Evolutionary conservation across 2,329 filamentous ascomycete species (phyloP).

Genomic region (Hirsutella rhossiliensis): DNA sequence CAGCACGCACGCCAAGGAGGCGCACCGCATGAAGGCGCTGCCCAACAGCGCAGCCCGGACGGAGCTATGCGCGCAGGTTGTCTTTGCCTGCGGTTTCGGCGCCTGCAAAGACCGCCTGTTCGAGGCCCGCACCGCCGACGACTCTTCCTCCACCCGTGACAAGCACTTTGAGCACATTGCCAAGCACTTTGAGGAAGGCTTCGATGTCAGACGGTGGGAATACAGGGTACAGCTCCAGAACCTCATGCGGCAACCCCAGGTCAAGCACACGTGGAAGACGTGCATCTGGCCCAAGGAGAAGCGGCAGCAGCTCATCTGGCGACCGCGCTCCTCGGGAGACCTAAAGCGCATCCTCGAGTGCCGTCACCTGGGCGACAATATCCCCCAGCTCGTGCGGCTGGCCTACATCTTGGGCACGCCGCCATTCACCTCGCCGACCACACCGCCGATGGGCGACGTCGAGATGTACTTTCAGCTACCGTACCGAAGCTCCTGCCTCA

Average conservation of each 20-base stretch:
- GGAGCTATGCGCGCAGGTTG: constrained; percentile 29
- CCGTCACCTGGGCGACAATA: constrained; percentile 27
- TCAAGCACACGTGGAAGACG: constrained; percentile 32
- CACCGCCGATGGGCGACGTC: constrained; percentile 25
- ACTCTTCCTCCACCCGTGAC: constrained; percentile 23
- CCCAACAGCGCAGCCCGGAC: constrained; percentile 28
- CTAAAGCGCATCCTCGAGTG: constrained; percentile 32
- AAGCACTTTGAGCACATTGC: constrained; percentile 35
- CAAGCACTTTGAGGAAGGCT: constrained; percentile 32
- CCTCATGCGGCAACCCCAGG: constrained; percentile 27
- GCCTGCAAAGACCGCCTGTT: constrained; percentile 30
- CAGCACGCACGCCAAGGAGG: constrained; percentile 29
- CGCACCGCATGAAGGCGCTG: constrained; percentile 27
- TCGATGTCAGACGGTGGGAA: constrained; percentile 29
- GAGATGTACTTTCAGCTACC: constrained; percentile 26
- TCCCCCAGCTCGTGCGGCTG: constrained; percentile 28
- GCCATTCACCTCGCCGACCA: constrained; percentile 22
- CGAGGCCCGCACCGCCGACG: constrained; percentile 23
- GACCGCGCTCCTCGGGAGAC: constrained; percentile 27
- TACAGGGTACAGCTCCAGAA: constrained; percentile 31
- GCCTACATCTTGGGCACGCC: constrained; percentile 30
- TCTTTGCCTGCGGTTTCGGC: constrained; percentile 31
- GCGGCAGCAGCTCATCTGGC: constrained; percentile 26
- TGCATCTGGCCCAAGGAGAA: constrained; percentile 33
- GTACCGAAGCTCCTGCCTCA: constrained; percentile 21